Conservation (phyloP, 2,329 filamentous ascomycete species). For the Penicillium frequentans region DNA sequence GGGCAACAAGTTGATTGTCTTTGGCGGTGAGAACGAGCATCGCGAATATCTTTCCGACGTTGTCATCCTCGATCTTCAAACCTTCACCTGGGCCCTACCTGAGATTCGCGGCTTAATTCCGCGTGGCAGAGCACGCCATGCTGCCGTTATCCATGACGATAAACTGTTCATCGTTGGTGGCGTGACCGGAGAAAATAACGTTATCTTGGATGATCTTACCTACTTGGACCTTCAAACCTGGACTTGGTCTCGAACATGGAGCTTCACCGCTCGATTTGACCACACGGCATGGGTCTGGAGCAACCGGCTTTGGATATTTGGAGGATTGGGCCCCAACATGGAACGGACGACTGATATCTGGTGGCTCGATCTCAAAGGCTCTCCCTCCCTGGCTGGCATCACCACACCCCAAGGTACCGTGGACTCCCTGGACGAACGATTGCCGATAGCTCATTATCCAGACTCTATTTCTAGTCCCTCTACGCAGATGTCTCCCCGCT, state of each 20-base stretch:
- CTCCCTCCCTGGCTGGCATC: conserved; percentile 73
- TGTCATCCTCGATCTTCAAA: conserved; percentile 92
- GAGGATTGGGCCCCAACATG: conserved; percentile 92
- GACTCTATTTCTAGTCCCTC: conserved; percentile 36
- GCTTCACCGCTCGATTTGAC: conserved; percentile 91
- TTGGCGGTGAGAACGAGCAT: conserved; percentile 97
- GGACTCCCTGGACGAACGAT: conserved; percentile 38
- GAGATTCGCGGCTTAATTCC: conserved; percentile 81
- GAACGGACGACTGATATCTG: conserved; percentile 94
- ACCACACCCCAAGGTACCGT: conserved; percentile 59
- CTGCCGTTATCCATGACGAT: conserved; percentile 91
- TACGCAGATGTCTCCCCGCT: conserved; percentile 38
- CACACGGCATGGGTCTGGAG: conserved; percentile 93
- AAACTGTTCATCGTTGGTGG: conserved; percentile 95
- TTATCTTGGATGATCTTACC: conserved; percentile 92
- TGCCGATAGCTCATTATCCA: conserved; percentile 40
- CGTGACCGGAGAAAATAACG: conserved; percentile 89
- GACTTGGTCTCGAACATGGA: conserved; percentile 96
- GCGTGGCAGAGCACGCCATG: conserved; percentile 87
- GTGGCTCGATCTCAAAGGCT: conserved; percentile 95
- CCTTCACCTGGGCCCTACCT: conserved; percentile 92
- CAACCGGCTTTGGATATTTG: conserved; percentile 93
- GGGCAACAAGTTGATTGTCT: conserved; percentile 92
- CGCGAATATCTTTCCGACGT: conserved; percentile 92
- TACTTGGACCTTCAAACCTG: conserved; percentile 96